phyloP scores from a whole-genome alignment of 2,329 filamentous ascomycete species.

The Ceratocystis huliohia region DNA sequence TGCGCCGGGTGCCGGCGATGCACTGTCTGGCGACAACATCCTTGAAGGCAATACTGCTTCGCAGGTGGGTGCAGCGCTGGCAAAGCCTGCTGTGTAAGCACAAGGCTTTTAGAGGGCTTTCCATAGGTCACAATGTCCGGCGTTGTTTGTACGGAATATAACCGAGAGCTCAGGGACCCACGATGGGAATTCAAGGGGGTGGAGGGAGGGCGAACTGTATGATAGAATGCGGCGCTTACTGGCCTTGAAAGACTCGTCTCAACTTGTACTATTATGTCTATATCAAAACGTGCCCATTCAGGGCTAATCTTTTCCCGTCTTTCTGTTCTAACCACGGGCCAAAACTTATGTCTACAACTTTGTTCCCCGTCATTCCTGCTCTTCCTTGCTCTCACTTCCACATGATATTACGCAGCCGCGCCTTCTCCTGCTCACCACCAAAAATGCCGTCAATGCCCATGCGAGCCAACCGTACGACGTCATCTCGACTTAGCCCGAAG shows the following conservation, averaged over 20 bases:
- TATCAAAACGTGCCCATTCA: constrained; percentile 9
- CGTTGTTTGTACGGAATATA: neutral
- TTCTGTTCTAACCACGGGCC: neutral
- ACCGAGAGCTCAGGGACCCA: neutral
- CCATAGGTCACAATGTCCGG: neutral
- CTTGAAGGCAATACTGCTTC: constrained; percentile 32
- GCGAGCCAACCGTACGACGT: constrained; percentile 44
- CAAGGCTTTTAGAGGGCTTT: neutral
- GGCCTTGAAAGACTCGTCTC: constrained; percentile 9
- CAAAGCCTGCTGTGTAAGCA: constrained; percentile 40
- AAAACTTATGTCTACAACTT: neutral
- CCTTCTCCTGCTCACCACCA: constrained; percentile 47
- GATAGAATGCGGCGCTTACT: neutral
- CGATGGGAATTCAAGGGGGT: neutral
- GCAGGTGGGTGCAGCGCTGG: constrained; percentile 38
- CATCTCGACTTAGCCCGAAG: constrained; percentile 42
- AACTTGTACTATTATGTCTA: constrained; percentile 16
- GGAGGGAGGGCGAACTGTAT: neutral
- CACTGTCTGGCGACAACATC: constrained; percentile 26
- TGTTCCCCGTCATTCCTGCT: neutral
- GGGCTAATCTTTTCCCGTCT: neutral
- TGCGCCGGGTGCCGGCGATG: constrained; percentile 1
- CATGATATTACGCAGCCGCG: constrained; percentile 40
- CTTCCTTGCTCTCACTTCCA: constrained; percentile 27
- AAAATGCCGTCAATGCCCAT: constrained; percentile 56